Percentiles rank a stretch among this genome's conserved stretches.
These are phyloP conservation scores for Bipolaris oryzae DNA, from an alignment of 2,329 filamentous ascomycete species.

Conservation along the genomic window DNA sequence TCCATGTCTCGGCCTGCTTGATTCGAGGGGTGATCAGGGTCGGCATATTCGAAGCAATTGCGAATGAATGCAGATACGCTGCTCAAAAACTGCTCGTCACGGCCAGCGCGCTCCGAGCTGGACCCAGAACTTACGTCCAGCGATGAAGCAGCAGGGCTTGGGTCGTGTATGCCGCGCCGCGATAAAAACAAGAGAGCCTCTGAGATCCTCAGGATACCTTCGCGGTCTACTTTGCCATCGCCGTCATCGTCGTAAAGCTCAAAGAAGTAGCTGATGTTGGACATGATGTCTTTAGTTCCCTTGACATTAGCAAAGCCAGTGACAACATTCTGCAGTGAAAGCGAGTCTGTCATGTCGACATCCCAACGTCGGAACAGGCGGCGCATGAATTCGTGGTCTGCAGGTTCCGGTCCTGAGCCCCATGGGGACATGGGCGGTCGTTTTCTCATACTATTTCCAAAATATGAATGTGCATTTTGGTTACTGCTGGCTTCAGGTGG, in stretches of 20 bases:
- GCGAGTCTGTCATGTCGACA: conserved; percentile 72
- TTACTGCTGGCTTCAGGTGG: conserved; percentile 58
- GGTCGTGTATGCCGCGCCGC: conserved; percentile 80
- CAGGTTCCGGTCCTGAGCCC: conserved; percentile 70
- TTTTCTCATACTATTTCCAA: conserved; percentile 53
- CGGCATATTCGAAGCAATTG: conserved; percentile 96
- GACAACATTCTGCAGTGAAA: conserved; percentile 91
- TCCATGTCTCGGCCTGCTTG: conserved; percentile 50
- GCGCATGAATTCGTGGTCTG: conserved; percentile 93
- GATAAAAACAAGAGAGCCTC: conserved; percentile 93
- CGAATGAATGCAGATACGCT: conserved; percentile 96
- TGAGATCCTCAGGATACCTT: conserved; percentile 92
- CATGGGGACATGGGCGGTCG: conserved; percentile 59
- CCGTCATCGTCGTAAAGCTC: conserved; percentile 93
- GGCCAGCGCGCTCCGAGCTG: conserved; percentile 56
- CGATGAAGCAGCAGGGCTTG: conserved; percentile 68
- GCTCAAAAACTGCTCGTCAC: conserved; percentile 86
- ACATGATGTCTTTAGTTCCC: conserved; percentile 95
- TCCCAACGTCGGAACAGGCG: conserved; percentile 91
- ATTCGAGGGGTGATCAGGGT: conserved; percentile 76
- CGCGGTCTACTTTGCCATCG: conserved; percentile 89
- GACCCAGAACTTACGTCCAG: conserved; percentile 55
- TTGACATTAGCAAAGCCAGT: conserved; percentile 89
- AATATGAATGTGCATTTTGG: conserved; percentile 64
- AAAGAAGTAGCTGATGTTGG: conserved; percentile 96